Evolutionary conservation across 208 protist genomes (phyloP).

Genomic region (Acanthamoeba sp.): DNA sequence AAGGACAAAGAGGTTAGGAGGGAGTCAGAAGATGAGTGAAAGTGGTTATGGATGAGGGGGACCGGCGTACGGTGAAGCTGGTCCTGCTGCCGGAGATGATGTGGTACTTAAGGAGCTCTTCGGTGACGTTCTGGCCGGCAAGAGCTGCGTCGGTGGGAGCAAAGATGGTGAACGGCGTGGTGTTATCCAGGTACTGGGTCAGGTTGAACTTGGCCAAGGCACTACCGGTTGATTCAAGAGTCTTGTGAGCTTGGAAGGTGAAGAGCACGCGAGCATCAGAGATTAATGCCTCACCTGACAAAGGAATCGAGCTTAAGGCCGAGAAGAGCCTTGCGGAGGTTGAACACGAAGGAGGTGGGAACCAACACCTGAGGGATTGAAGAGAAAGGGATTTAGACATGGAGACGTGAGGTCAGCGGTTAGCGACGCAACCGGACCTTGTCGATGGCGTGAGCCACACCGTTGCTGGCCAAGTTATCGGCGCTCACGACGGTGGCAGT

Average conservation of each 20-base stretch:
- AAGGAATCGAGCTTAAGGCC: neutral
- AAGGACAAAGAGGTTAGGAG: too few relatives aligned
- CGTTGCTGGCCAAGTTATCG: constrained; percentile 54
- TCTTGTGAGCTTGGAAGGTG: too few relatives aligned
- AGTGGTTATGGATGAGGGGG: neutral
- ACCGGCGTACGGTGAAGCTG: neutral
- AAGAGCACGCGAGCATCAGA: neutral
- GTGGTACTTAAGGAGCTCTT: neutral
- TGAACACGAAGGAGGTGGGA: constrained; percentile 14
- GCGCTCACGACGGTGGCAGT: neutral
- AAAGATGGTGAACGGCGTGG: constrained; percentile 23
- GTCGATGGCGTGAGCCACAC: constrained; percentile 55
- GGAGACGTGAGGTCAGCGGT: neutral
- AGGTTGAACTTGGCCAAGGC: neutral
- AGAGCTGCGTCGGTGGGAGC: neutral
- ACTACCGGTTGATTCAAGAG: neutral
- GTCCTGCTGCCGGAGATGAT: neutral
- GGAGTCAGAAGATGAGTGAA: neutral
- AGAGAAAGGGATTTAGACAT: too few relatives aligned
- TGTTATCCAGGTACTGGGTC: neutral
- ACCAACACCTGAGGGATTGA: constrained; percentile 1
- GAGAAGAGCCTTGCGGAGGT: constrained; percentile 39
- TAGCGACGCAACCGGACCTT: neutral
- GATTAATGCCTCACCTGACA: too few relatives aligned
- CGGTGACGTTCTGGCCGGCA: neutral